Evolutionary conservation across 306 rosid species (phyloP), one percentile per base, ranked within the genome.

Genomic region (Pachyrhizus erosus): DNA sequence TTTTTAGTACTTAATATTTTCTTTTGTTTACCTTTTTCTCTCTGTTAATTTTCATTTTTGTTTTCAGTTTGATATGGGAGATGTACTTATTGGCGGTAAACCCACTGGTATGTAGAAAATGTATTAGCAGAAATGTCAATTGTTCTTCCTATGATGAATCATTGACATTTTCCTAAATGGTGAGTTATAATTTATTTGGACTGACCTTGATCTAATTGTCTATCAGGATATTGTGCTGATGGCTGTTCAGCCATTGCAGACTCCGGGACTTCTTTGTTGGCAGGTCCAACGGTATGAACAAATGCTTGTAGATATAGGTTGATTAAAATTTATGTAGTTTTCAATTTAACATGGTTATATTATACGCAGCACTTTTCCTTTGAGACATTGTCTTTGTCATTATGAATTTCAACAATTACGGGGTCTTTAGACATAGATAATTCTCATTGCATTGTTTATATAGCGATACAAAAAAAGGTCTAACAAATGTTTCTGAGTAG

Each of bases 241-340:
- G 91, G 94, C 67, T 96, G 99, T 81, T 76, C 95, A 1, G 98
- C 99, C 11, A 87, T 96, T 79, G 97, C 98, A 27, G 98, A 96
- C 86, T 96, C 99, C 7, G 99, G 99, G 80, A 96, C 99, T 85
- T 93, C 98, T 69, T 87, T 96, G 85, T 58, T 96, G 85, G 89
- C 94, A 29, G 99, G 98, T 83, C 99, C 99, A 87, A 73, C 97
- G 80, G 99, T 96, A 92, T 70, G 94, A 60, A 31, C 7, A 77
- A 45, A 76, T 76, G 64, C 76, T 69, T 70, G 13, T 45, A 54
- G 37, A 76, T 8, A 51, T 71, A 54, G 43, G n/a, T 52, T 15
- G 31, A 18, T 21, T 39, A 69, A 40, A 12, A 69, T 40, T 82
- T 76, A 45, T 24, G 8, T 26, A 15, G 52, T 75, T 26, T 23